Evolutionary conservation across 345 rosid species (phyloP), one percentile per base, ranked within the genome.

Genomic region (Raphanus raphanistrum): DNA sequence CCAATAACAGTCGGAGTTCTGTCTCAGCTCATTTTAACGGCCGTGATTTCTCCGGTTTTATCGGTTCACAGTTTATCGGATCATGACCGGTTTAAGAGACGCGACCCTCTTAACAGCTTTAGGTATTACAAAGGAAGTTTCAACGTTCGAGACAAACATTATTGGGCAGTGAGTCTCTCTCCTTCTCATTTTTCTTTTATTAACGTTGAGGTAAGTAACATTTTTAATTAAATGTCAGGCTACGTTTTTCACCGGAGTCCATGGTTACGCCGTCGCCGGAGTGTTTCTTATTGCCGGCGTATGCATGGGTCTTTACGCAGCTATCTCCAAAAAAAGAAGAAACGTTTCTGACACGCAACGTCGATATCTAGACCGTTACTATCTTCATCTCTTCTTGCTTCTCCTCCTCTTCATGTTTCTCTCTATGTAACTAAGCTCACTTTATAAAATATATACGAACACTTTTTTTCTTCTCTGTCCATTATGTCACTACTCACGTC

Each of bases 171-270:
- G 75, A 84, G 97, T 82, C 25, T 79, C n/a, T 69, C 13, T 15
- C 2, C 52, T 13, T 45, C 50, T 43, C 11, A 5, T 12, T 45
- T 15, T 1, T 45, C 52, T 41, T 41, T 41, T 41, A 41, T 41
- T 8, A 38, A 38, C 45, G 45, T 38, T 2, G 1, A 38, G 45
- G 35, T 32, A 38, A 38, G 45, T 45, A 45, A 45, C 15, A 45
- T 45, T 45, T 45, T 45, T 45, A 45, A 45, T 45, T 5, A 15
- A 4, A 45, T 78, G 71, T 45, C 52, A 92, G 97, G 90, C 94
- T 71, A 86, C 91, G 63, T 85, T 88, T 79, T 91, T 88, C 81
- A 88, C 97, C 82, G 94, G 97, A 77, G 78, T 86, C 65, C 87
- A 90, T 68, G 88, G 88, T 2, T 92, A 80, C 61, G 83, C 69